Evolutionary conservation across 495 filamentous ascomycete species (phyloP).

Genomic region (Trichoderma virens): DNA sequence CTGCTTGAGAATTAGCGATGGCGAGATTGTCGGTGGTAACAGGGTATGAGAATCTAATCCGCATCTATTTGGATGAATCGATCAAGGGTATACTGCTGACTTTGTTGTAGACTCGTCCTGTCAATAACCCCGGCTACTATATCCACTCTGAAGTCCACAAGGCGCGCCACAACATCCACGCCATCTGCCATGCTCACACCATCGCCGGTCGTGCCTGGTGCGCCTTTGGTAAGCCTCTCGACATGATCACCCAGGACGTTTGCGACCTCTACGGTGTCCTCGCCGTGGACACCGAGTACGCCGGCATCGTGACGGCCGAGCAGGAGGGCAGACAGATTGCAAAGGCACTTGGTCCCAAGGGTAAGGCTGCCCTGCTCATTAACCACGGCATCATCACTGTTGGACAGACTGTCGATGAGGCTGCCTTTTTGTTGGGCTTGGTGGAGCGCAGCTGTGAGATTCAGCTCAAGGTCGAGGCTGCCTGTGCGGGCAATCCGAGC

Average conservation of each 20-base stretch:
- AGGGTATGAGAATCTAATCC: conserved; percentile 14
- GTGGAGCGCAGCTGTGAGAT: conserved; percentile 37
- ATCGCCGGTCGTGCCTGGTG: conserved; percentile 46
- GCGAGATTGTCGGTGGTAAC: conserved; percentile 41
- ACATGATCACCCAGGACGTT: conserved; percentile 53
- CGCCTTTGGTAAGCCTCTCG: conserved; percentile 44
- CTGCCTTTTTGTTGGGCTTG: conserved; percentile 35
- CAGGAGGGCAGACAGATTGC: conserved; percentile 47
- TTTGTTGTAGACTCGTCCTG: conserved; percentile 41
- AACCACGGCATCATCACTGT: conserved; percentile 44
- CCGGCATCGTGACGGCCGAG: conserved; percentile 46
- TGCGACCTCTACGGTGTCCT: conserved; percentile 44
- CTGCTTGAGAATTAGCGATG: conserved; percentile 39
- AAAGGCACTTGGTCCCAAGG: conserved; percentile 32
- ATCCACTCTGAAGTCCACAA: conserved; percentile 56
- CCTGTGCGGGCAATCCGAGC: conserved; percentile 17
- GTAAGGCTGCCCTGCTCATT: conserved; percentile 44
- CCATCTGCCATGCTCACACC: conserved; percentile 49
- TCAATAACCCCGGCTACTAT: conserved; percentile 47
- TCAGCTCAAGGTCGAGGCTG: conserved; percentile 34
- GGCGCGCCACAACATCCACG: conserved; percentile 43
- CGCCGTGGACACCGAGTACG: conserved; percentile 46
- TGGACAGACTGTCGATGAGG: conserved; percentile 39
- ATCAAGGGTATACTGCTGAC: no score
- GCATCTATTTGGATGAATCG: no score